A percentile compares a stretch with the other conserved stretches of the same genome.
Evolutionary conservation across 345 rosid genomes (phyloP).

Genomic region (Stellera chamaejasme): DNA sequence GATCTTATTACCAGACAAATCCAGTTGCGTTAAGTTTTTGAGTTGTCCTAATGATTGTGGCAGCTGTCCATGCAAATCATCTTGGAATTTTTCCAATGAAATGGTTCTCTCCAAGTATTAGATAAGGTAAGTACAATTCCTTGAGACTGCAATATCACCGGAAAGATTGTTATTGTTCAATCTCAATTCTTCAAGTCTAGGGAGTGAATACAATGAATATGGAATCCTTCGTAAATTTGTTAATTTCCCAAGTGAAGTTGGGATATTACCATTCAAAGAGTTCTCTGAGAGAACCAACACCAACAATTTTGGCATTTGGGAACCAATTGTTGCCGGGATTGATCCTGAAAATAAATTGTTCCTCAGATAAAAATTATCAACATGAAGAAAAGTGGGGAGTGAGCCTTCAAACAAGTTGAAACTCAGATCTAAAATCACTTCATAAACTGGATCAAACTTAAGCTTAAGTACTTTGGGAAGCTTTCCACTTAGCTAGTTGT

Average conservation of each 20-base stretch:
- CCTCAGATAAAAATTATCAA: background rate
- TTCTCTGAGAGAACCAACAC: slow-evolving; percentile 9
- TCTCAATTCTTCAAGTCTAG: too few species aligned
- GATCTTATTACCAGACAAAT: too few species aligned
- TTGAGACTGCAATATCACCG: too few species aligned
- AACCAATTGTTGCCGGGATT: slow-evolving; percentile 9
- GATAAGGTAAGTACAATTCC: too few species aligned
- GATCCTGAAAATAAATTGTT: slow-evolving; percentile 13
- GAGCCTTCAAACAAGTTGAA: slow-evolving; percentile 7
- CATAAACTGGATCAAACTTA: too few species aligned
- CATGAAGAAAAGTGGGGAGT: slow-evolving; percentile 2
- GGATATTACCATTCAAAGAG: slow-evolving; percentile 18
- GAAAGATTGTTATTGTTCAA: too few species aligned
- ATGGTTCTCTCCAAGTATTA: too few species aligned
- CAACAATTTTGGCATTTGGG: background rate
- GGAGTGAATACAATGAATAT: slow-evolving; percentile 3
- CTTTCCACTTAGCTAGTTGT: too few species aligned
- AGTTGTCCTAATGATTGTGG: too few species aligned
- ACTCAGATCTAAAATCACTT: background rate
- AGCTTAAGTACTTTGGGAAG: too few species aligned
- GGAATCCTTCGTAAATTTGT: background rate
- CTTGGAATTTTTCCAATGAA: slow-evolving; percentile 11
- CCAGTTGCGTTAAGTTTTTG: too few species aligned
- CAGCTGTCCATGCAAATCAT: too few species aligned
- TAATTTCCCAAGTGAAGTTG: slow-evolving; percentile 9